Conservation (phyloP, 306 rosid genomes). For the Cicer bijugum region DNA sequence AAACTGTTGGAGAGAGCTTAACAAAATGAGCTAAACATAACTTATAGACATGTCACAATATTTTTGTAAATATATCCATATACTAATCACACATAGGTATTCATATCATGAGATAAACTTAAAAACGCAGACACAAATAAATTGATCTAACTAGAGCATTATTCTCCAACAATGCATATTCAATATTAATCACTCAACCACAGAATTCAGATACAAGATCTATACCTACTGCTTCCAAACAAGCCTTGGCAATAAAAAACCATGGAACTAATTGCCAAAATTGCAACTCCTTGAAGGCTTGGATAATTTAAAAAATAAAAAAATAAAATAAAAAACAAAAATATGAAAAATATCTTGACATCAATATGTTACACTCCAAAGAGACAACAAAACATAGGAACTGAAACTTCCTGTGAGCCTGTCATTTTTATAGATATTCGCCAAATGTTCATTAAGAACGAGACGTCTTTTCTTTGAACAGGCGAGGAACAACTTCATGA, state of each 20-base stretch:
- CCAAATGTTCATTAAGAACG: constrained; percentile 48
- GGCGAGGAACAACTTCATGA: constrained; percentile 85
- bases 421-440: constrained; percentile 40
- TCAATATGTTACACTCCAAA: constrained; percentile 42
- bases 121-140: constrained; percentile 1
- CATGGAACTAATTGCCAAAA: constrained; percentile 29
- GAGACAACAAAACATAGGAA: constrained; percentile 41
- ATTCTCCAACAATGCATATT: background rate
- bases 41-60: background rate
- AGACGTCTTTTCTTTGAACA: constrained; percentile 57
- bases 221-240: constrained; percentile 35
- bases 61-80: background rate
- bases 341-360: constrained; percentile 44
- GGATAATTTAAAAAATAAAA: background rate
- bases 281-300: constrained; percentile 32
- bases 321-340: constrained; percentile 34
- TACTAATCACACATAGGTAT: background rate
- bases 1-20: background rate
- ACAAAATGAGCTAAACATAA: background rate
- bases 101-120: background rate
- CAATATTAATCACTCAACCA: constrained; percentile 37
- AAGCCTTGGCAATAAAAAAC: constrained; percentile 27
- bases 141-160: constrained; percentile 16
- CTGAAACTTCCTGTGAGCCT: constrained; percentile 40
- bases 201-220: constrained; percentile 32